phyloP scores from a whole-genome alignment of 1,139 yeast species.

The Blastobotrys aristatus region DNA sequence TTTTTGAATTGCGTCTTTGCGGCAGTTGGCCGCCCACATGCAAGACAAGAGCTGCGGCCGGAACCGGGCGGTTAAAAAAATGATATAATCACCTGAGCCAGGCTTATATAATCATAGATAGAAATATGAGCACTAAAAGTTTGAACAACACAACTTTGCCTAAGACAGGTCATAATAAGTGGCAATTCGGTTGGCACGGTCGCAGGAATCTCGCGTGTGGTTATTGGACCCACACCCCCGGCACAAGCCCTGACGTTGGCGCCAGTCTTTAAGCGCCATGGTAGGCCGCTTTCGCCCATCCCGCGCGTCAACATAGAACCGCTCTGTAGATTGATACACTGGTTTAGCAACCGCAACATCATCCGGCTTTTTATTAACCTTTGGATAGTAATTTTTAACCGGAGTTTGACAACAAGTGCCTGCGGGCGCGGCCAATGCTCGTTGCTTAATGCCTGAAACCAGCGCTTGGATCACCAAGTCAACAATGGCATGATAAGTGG shows the following conservation, averaged over 20 bases:
- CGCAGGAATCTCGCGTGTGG: constrained; percentile 1
- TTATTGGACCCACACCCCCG: constrained; percentile 4
- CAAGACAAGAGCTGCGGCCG: too few species aligned
- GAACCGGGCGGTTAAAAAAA: too few species aligned
- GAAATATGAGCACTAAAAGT: too few species aligned
- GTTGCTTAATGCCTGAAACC: not conserved
- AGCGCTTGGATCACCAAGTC: not conserved
- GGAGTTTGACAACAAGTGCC: not conserved
- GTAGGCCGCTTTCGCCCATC: constrained; percentile 7
- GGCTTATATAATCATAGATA: too few species aligned
- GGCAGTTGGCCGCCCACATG: too few species aligned
- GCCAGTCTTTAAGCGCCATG: constrained; percentile 8
- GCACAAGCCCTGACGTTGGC: constrained; percentile 3
- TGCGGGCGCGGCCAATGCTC: not conserved
- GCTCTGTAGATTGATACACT: not conserved
- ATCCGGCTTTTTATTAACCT: not conserved
- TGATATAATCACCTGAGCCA: too few species aligned
- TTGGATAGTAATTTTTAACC: not conserved
- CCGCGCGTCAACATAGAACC: constrained; percentile 3
- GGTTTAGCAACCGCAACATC: not conserved
- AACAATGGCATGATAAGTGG: not conserved
- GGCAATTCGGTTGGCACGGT: constrained; percentile 4
- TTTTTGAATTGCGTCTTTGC: too few species aligned
- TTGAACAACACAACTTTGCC: too few species aligned
- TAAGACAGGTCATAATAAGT: not conserved